These are phyloP conservation scores for Claviceps fusiformis DNA, from an alignment of 2,329 filamentous ascomycete genomes.

Conservation along the genomic window DNA sequence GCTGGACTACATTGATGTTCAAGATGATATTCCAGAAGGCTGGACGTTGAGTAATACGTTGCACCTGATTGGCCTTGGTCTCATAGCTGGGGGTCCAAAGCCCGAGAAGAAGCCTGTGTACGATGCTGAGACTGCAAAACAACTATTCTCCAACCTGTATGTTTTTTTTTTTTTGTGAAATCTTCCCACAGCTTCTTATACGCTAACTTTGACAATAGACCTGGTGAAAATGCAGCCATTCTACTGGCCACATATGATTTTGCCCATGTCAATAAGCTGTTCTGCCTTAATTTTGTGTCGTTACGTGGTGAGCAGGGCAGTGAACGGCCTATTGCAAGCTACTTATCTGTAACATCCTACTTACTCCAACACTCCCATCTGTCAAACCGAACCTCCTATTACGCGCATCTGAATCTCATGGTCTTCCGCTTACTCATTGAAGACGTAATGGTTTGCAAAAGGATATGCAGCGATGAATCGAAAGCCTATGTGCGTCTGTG, in stretches of 20 bases:
- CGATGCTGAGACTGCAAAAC: conserved; percentile 68
- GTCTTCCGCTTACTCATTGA: conserved; percentile 78
- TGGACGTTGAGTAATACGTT: conserved; percentile 77
- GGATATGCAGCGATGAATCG: conserved; percentile 67
- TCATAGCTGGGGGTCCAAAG: conserved; percentile 55
- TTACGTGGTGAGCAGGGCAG: conserved; percentile 47
- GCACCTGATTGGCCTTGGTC: conserved; percentile 70
- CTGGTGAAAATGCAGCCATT: conserved; percentile 63
- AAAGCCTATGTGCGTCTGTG: conserved; percentile 68
- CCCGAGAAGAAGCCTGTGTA: conserved; percentile 43
- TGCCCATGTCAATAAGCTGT: conserved; percentile 85
- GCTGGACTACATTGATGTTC: conserved; percentile 67
- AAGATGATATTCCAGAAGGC: conserved; percentile 79
- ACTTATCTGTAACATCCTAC: conserved; percentile 83
- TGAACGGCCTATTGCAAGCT: conserved; percentile 65
- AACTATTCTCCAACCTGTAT: conserved; percentile 66
- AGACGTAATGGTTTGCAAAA: conserved; percentile 68
- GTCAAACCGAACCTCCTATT: conserved; percentile 62
- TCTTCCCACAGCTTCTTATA: background rate
- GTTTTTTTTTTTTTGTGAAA: conserved; percentile 27
- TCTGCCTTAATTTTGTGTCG: conserved; percentile 72
- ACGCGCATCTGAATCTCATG: conserved; percentile 75
- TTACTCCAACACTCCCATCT: conserved; percentile 86
- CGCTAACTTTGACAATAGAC: conserved; percentile 34
- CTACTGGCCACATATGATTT: conserved; percentile 87